Evolutionary conservation across 176 grass and related monocot genomes (phyloP).

Genomic region (Carex myosuroides): DNA sequence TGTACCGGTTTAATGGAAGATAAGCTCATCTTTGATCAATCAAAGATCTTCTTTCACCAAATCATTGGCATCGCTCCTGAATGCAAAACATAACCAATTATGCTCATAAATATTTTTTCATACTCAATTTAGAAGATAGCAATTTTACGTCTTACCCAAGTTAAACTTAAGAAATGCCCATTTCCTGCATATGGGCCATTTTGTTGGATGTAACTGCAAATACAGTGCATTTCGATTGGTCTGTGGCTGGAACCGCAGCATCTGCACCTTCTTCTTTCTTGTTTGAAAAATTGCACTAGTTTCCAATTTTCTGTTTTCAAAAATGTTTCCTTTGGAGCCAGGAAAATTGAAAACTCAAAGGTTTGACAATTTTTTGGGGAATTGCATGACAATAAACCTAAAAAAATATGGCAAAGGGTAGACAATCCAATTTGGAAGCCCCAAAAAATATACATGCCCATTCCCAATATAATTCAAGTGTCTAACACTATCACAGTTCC

Average conservation of each 20-base stretch:
- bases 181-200: constrained; percentile 16
- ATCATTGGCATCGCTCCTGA: background rate
- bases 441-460: background rate
- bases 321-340: constrained; percentile 17
- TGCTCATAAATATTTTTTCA: constrained; percentile 6
- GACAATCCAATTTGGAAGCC: background rate
- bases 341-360: constrained; percentile 7
- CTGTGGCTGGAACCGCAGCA: constrained; percentile 4
- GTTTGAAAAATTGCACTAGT: constrained; percentile 15
- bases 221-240: background rate
- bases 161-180: constrained; percentile 21
- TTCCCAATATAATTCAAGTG: background rate
- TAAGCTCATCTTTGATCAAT: background rate
- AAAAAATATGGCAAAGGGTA: background rate
- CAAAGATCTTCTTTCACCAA: constrained; percentile 12
- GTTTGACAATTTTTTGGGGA: background rate
- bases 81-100: background rate
- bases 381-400: background rate
- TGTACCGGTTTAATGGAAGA: background rate
- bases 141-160: constrained; percentile 7
- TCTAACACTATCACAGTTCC: background rate
- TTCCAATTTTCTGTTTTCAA: constrained; percentile 20
- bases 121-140: constrained; percentile 5
- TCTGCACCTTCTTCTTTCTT: constrained; percentile 19
- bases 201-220: constrained; percentile 4